These are phyloP conservation scores for Crucibulum laeve DNA, from an alignment of 768 basidiomycete species.

Conservation along the genomic window DNA sequence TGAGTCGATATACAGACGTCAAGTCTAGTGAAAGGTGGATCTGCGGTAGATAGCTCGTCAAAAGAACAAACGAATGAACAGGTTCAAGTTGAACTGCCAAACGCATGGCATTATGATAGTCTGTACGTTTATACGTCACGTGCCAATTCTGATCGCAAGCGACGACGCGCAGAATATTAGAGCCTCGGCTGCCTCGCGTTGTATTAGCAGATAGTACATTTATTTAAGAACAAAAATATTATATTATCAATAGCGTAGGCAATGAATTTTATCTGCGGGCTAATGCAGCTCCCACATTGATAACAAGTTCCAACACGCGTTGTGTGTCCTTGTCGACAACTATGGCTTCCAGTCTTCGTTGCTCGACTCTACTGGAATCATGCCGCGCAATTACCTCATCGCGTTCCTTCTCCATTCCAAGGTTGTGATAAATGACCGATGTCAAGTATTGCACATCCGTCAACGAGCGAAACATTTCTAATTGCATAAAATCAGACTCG, in stretches of 20 bases:
- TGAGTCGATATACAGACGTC: constrained; percentile 8
- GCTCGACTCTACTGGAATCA: constrained; percentile 35
- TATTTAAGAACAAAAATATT: neutral
- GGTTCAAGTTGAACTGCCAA: neutral
- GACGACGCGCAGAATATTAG: no score
- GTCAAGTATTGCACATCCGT: constrained; percentile 71
- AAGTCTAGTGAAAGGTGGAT: neutral
- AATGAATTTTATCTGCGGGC: constrained; percentile 25
- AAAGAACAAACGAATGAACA: no score
- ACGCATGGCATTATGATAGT: neutral
- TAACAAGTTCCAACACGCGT: constrained; percentile 54
- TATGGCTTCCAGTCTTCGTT: constrained; percentile 35
- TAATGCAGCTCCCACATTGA: constrained; percentile 53
- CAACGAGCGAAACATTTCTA: constrained; percentile 56
- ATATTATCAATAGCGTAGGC: neutral
- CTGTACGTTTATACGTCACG: no score
- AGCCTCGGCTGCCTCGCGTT: no score
- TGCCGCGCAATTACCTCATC: constrained; percentile 51
- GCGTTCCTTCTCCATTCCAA: constrained; percentile 50
- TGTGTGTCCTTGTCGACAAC: constrained; percentile 48
- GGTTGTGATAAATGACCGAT: constrained; percentile 69
- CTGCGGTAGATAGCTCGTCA: no score
- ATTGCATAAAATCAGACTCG: constrained; percentile 56
- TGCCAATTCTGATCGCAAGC: no score
- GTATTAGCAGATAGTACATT: no score